Evolutionary conservation across 352 stramenopile genomes (phyloP).

Genomic region (Globisporangium paddicum): DNA sequence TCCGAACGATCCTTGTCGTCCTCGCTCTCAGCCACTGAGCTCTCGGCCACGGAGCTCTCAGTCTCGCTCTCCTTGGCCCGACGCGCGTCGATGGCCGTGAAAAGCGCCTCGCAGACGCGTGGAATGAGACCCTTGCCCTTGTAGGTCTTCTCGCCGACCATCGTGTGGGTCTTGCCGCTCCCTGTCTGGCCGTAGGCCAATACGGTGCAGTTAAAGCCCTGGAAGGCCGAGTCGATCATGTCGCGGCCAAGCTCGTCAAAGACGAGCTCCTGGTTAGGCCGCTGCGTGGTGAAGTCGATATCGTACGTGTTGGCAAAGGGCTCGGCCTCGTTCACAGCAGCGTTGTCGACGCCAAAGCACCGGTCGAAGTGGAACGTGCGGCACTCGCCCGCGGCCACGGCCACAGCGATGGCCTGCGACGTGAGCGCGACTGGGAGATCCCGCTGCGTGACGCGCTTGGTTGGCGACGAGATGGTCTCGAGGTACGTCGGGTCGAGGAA

Average conservation of each 20-base stretch:
- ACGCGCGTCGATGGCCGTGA: conserved; percentile 52
- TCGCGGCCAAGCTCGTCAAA: conserved; percentile 74
- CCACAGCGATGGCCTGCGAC: conserved; percentile 24
- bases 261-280: conserved; percentile 63
- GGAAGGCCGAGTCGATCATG: conserved; percentile 67
- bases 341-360: conserved; percentile 55
- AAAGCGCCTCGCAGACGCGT: conserved; percentile 74
- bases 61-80: conserved; percentile 18
- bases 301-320: conserved; percentile 35
- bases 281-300: conserved; percentile 33
- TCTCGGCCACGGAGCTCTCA: no score
- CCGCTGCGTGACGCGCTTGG: conserved; percentile 14
- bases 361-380: conserved; percentile 76
- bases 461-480: conserved; percentile 28
- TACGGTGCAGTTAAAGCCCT: conserved; percentile 83
- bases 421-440: conserved; percentile 26
- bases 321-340: conserved; percentile 24
- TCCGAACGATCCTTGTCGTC: not conserved
- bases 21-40: conserved; percentile 12
- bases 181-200: conserved; percentile 81
- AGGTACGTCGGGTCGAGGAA: conserved; percentile 54
- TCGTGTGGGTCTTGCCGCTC: conserved; percentile 81
- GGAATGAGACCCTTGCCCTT: conserved; percentile 71
- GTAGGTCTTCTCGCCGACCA: conserved; percentile 67
- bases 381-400: conserved; percentile 40